A percentile compares a stretch with the other conserved stretches of the same genome.
Evolutionary conservation across 2,329 filamentous ascomycete genomes (phyloP).

Genomic region (Alternaria sp.): DNA sequence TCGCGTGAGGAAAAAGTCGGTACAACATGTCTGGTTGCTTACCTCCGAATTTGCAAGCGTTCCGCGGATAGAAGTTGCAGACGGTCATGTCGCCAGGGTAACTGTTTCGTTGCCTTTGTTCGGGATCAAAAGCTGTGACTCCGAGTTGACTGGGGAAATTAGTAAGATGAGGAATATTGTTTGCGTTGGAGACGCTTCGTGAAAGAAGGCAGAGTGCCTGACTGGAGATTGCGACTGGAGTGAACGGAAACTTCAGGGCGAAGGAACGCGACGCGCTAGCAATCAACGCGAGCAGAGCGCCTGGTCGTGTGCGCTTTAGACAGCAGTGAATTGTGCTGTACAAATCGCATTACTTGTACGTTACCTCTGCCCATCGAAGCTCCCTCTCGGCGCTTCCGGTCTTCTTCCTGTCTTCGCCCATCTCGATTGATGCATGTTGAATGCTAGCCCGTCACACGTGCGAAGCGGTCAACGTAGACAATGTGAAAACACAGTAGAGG

Average conservation of each 20-base stretch:
- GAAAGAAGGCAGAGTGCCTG: constrained; percentile 13
- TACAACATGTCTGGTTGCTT: constrained; percentile 30
- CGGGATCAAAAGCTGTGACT: background rate
- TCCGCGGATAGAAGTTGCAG: constrained; percentile 72
- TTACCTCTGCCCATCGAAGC: constrained; percentile 31
- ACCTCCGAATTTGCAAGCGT: constrained; percentile 72
- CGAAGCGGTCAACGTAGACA: constrained; percentile 15
- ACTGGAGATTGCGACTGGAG: constrained; percentile 14
- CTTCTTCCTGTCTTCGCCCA: constrained; percentile 32
- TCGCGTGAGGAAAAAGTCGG: constrained; percentile 15
- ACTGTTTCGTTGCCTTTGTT: background rate
- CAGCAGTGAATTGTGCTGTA: constrained; percentile 10
- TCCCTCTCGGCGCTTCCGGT: background rate
- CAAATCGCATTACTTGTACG: constrained; percentile 18
- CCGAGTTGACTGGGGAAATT: constrained; percentile 24
- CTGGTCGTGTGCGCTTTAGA: constrained; percentile 7
- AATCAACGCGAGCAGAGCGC: constrained; percentile 22
- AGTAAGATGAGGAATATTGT: constrained; percentile 18
- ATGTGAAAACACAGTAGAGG: background rate
- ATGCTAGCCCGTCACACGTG: constrained; percentile 2
- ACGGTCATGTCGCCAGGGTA: constrained; percentile 51
- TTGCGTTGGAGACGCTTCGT: constrained; percentile 8
- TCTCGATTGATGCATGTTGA: constrained; percentile 26
- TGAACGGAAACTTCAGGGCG: constrained; percentile 24
- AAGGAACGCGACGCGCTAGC: constrained; percentile 33